Conservation (phyloP, 2,329 filamentous ascomycete genomes). For the Verticillium dahliae region DNA sequence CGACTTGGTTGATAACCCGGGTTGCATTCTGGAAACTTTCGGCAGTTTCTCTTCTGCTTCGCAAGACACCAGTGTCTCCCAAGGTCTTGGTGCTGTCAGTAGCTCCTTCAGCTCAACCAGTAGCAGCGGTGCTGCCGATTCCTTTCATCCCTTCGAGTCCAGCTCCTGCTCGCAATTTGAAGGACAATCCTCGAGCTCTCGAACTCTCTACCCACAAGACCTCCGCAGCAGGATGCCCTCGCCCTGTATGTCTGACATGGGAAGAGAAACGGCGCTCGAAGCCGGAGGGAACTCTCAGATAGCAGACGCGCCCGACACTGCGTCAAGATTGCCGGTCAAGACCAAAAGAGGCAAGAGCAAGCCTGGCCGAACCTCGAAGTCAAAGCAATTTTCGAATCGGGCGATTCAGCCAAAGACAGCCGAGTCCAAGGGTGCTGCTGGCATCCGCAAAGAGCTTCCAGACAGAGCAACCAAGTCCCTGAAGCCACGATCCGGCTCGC, state of each 20-base stretch:
- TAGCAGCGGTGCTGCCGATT: neutral
- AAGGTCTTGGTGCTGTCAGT: neutral
- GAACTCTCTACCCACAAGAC: neutral
- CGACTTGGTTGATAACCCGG: neutral
- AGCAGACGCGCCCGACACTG: constrained; percentile 1
- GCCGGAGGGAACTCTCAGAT: constrained; percentile 2
- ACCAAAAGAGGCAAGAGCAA: neutral
- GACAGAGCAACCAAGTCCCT: constrained; percentile 4
- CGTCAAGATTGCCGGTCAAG: neutral
- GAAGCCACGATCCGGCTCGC: neutral
- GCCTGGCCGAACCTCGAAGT: neutral
- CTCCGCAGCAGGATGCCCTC: neutral
- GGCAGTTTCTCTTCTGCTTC: constrained; percentile 10
- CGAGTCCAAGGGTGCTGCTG: neutral
- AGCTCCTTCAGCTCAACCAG: constrained; percentile 5
- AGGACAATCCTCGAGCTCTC: neutral
- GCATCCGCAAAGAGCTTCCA: constrained; percentile 6
- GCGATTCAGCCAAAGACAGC: neutral
- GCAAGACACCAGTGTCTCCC: neutral
- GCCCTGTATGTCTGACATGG: constrained; percentile 1
- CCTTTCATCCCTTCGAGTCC: neutral
- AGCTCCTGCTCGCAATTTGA: neutral
- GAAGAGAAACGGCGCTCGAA: constrained; percentile 6
- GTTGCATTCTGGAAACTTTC: neutral
- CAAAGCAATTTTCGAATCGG: neutral